Percentiles rank a stretch among this genome's conserved stretches.
Evolutionary conservation across 495 filamentous ascomycete genomes (phyloP).

Genomic region (Neurospora sublineolata): DNA sequence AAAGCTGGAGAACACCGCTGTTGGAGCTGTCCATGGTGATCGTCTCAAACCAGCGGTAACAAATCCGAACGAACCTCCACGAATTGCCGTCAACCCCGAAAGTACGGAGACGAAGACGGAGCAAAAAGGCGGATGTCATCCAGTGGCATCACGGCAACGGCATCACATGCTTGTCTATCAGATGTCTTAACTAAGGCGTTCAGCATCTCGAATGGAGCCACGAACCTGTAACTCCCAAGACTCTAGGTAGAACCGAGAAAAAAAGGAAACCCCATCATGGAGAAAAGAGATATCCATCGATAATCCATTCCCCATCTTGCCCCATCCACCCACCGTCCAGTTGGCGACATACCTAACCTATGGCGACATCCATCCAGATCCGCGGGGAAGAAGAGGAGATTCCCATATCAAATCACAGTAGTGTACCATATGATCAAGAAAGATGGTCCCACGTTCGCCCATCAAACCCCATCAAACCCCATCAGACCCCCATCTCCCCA

Average conservation of each 20-base stretch:
- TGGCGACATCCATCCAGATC: neutral
- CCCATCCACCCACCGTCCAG: neutral
- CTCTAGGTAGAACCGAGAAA: neutral
- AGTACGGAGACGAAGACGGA: neutral
- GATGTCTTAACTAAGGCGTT: neutral
- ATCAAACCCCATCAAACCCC: neutral
- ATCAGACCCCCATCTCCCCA: neutral
- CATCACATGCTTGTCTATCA: neutral
- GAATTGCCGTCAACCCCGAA: neutral
- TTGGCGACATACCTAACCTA: neutral
- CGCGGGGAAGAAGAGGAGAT: neutral
- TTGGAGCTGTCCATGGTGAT: neutral
- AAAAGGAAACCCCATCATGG: neutral
- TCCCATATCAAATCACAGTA: neutral
- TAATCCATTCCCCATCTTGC: neutral
- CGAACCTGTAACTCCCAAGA: neutral
- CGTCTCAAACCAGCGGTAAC: neutral
- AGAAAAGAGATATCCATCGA: neutral
- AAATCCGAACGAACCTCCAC: neutral
- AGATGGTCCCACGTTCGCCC: neutral
- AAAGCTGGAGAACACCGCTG: neutral
- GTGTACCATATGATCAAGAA: neutral
- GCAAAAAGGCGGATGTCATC: neutral
- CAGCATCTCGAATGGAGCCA: neutral
- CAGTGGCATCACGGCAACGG: neutral